Evolutionary conservation across 768 basidiomycete species (phyloP).

Genomic region (Bullera alba): DNA sequence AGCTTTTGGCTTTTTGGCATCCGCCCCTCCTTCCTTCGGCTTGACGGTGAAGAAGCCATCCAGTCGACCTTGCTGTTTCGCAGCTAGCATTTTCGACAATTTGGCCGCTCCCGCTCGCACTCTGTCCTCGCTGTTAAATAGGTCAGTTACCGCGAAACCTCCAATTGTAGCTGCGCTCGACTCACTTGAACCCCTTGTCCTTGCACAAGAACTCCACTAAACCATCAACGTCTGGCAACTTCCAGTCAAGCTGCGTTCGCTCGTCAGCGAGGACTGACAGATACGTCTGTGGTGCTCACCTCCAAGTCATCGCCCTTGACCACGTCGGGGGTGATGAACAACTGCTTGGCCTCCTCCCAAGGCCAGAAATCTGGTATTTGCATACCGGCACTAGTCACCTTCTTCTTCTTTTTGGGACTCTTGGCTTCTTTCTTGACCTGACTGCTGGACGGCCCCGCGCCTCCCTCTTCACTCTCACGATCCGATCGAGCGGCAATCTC

Average conservation of each 20-base stretch:
- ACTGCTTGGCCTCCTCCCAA: constrained; percentile 85
- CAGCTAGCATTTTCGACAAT: constrained; percentile 71
- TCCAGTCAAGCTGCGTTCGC: constrained; percentile 78
- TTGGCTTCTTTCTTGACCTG: constrained; percentile 53
- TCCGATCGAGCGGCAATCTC: constrained; percentile 8
- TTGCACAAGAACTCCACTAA: constrained; percentile 85
- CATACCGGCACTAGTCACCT: constrained; percentile 64
- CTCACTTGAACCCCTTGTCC: constrained; percentile 96
- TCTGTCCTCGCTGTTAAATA: constrained; percentile 71
- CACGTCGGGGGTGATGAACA: constrained; percentile 88
- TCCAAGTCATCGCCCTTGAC: constrained; percentile 75
- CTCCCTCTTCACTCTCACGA: constrained; percentile 43
- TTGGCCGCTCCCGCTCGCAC: constrained; percentile 93
- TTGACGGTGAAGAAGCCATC: constrained; percentile 89
- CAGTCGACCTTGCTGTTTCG: constrained; percentile 91
- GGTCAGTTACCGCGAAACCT: constrained; percentile 3
- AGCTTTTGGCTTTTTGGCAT: constrained; percentile 37
- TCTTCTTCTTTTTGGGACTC: constrained; percentile 41
- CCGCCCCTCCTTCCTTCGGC: constrained; percentile 49
- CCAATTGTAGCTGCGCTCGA: constrained; percentile 8
- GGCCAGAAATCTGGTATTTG: constrained; percentile 91
- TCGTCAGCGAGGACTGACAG: background rate
- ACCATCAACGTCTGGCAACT: constrained; percentile 82
- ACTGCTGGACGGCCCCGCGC: constrained; percentile 49
- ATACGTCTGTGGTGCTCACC: constrained; percentile 49